These are phyloP conservation scores for Galeopsis tetrahit DNA, from an alignment of 257 asterid genomes.

Conservation along the genomic window DNA sequence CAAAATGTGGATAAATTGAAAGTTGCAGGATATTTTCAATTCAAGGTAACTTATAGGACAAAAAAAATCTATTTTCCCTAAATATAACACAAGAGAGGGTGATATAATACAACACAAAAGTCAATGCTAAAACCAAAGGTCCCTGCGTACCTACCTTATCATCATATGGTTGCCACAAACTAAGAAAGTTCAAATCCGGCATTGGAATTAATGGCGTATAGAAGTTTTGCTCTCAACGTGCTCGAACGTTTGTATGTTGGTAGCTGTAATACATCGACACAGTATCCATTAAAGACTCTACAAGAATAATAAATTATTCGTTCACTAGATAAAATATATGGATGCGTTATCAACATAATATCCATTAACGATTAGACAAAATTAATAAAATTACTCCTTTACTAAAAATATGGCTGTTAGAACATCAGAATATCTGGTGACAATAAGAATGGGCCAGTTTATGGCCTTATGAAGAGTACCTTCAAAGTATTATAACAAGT, in stretches of 20 bases:
- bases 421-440: slow-evolving; percentile 5
- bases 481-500: slow-evolving; percentile 94
- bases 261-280: slow-evolving; percentile 60
- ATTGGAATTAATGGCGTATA: slow-evolving; percentile 91
- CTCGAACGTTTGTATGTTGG: slow-evolving; percentile 88
- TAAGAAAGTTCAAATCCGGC: slow-evolving; percentile 97
- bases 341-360: slow-evolving; percentile 6
- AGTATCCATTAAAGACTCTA: neutral
- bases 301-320: neutral
- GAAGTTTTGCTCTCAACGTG: slow-evolving; percentile 88
- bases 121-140: slow-evolving; percentile 12
- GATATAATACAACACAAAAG: neutral
- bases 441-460: neutral
- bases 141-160: slow-evolving; percentile 29
- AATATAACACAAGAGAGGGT: neutral
- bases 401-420: slow-evolving; percentile 15
- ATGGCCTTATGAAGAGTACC: slow-evolving; percentile 49
- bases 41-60: too few species aligned
- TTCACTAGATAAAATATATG: neutral
- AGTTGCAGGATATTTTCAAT: too few species aligned
- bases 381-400: neutral
- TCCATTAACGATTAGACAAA: slow-evolving; percentile 3
- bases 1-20: too few species aligned
- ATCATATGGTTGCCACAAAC: slow-evolving; percentile 26
- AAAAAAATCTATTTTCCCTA: too few species aligned